These are phyloP conservation scores for Pythium apleroticum DNA, from an alignment of 352 stramenopile species.

Conservation along the genomic window DNA sequence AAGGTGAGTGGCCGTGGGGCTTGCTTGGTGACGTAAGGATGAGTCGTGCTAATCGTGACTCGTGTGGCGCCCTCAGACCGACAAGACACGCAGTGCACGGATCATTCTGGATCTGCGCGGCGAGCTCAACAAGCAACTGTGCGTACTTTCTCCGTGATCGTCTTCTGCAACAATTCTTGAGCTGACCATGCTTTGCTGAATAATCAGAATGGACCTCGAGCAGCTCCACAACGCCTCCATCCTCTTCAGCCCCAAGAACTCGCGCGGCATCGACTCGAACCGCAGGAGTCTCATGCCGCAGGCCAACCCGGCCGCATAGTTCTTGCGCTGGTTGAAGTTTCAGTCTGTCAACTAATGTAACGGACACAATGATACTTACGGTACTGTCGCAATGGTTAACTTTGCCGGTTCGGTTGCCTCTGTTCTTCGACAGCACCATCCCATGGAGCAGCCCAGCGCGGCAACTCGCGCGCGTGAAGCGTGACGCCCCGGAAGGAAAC, in stretches of 20 bases:
- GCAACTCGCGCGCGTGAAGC: background rate
- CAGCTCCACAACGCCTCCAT: conserved; percentile 31
- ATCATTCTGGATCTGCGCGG: conserved; percentile 32
- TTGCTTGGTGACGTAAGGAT: too few species aligned
- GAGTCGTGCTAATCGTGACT: background rate
- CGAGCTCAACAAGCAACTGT: conserved; percentile 34
- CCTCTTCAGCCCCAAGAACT: conserved; percentile 34
- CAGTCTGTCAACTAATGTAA: background rate
- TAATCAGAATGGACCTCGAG: conserved; percentile 30
- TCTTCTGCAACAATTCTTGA: too few species aligned
- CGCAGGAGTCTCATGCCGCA: conserved; percentile 17
- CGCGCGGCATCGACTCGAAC: conserved; percentile 32
- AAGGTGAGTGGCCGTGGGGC: conserved; percentile 27
- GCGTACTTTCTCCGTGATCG: conserved; percentile 6
- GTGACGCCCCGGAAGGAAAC: background rate
- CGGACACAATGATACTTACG: conserved; percentile 18
- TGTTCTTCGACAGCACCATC: conserved; percentile 11
- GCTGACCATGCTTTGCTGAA: background rate
- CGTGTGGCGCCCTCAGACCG: conserved; percentile 13
- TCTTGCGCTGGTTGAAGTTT: conserved; percentile 23
- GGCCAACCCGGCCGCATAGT: conserved; percentile 24
- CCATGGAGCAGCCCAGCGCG: conserved; percentile 11
- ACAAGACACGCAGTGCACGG: conserved; percentile 26
- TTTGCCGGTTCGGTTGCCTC: background rate
- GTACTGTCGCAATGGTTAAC: conserved; percentile 8